Percentiles rank a stretch among this genome's conserved stretches.
Conservation (phyloP, 306 rosid species). For the Vigna mungo region DNA sequence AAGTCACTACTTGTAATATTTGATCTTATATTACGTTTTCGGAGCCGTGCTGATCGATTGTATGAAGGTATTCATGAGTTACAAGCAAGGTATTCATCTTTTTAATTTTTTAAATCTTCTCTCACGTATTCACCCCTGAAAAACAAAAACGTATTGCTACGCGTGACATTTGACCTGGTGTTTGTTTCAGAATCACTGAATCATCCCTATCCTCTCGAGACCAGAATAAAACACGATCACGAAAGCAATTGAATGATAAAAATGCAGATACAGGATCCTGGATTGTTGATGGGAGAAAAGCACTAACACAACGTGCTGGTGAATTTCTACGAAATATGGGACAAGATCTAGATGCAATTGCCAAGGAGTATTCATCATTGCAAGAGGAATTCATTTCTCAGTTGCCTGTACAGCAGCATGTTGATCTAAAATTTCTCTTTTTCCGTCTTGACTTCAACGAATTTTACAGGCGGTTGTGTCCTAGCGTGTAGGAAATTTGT, state of each 20-base stretch:
- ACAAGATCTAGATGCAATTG: conserved; percentile 79
- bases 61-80: conserved; percentile 91
- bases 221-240: conserved; percentile 63
- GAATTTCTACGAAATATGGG: conserved; percentile 82
- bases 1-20: conserved; percentile 83
- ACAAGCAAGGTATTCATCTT: conserved; percentile 80
- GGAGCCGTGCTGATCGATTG: conserved; percentile 84
- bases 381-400: conserved; percentile 91
- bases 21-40: conserved; percentile 86
- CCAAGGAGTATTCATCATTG: conserved; percentile 83
- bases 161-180: conserved; percentile 37
- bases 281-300: conserved; percentile 90
- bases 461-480: conserved; percentile 74
- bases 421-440: conserved; percentile 92
- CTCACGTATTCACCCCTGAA: background rate
- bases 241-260: conserved; percentile 51
- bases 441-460: conserved; percentile 97
- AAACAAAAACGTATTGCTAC: conserved; percentile 3
- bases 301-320: conserved; percentile 81
- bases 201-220: conserved; percentile 69
- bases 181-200: conserved; percentile 68
- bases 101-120: conserved; percentile 13
- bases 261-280: conserved; percentile 73
- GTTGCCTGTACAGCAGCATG: conserved; percentile 95
- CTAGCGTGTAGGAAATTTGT: conserved; percentile 54